phyloP scores from a whole-genome alignment of 2,329 filamentous ascomycete species.

The Helminthosporium solani region DNA sequence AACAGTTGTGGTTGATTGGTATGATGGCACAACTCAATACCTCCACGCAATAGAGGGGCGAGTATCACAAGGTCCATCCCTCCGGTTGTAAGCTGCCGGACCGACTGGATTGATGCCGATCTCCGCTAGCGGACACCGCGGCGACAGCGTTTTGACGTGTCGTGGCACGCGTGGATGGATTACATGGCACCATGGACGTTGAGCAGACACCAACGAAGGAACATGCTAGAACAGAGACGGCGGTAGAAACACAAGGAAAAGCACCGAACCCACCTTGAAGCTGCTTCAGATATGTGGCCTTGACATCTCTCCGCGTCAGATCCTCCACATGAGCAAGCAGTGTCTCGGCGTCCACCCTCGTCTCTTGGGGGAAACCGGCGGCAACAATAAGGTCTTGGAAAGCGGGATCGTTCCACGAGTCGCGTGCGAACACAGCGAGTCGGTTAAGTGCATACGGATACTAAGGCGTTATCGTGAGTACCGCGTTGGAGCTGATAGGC shows the following conservation, averaged over 20 bases:
- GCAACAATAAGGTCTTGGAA: conserved; percentile 64
- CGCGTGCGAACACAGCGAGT: conserved; percentile 63
- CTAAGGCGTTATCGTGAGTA: conserved; percentile 50
- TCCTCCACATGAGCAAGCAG: conserved; percentile 69
- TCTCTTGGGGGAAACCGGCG: conserved; percentile 67
- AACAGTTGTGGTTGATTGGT: conserved; percentile 9
- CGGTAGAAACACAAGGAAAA: conserved; percentile 11
- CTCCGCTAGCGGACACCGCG: conserved; percentile 22
- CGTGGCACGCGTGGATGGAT: conserved; percentile 17
- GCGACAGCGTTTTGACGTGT: conserved; percentile 20
- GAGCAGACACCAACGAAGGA: conserved; percentile 8
- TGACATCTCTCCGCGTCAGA: conserved; percentile 70
- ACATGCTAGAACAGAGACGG: conserved; percentile 13
- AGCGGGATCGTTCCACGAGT: conserved; percentile 64
- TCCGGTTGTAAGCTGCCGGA: conserved; percentile 20
- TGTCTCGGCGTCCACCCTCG: conserved; percentile 58
- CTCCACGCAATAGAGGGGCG: conserved; percentile 19
- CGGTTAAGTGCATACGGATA: conserved; percentile 74
- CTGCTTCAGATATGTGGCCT: conserved; percentile 73
- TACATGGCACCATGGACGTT: conserved; percentile 7
- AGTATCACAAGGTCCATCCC: conserved; percentile 25
- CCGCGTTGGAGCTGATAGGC: conserved; percentile 14
- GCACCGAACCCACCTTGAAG: conserved; percentile 56
- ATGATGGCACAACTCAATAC: conserved; percentile 10
- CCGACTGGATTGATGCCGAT: conserved; percentile 23